Evolutionary conservation across 805 yeast species (phyloP).

Genomic region (Metschnikowia sp.): DNA sequence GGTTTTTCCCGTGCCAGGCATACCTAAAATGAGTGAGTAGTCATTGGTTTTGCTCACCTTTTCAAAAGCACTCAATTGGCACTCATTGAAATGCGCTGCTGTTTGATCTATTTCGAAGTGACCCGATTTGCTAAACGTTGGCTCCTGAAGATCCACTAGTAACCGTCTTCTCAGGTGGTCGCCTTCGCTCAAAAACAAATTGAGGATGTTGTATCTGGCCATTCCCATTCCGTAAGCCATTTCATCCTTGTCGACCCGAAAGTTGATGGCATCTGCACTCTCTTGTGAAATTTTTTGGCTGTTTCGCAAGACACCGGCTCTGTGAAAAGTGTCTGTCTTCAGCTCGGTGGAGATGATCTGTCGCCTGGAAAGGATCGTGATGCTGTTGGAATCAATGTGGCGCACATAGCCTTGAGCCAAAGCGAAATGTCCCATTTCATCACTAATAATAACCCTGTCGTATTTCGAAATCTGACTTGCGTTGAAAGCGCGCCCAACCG

Average conservation of each 20-base stretch:
- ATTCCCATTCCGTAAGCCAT: slow-evolving; percentile 69
- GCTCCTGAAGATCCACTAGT: slow-evolving; percentile 53
- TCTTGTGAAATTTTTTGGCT: slow-evolving; percentile 7
- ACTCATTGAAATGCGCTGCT: slow-evolving; percentile 51
- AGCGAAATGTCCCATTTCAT: slow-evolving; percentile 74
- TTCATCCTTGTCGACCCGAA: slow-evolving; percentile 79
- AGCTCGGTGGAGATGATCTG: slow-evolving; percentile 45
- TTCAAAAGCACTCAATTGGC: slow-evolving; percentile 68
- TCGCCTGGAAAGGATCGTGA: slow-evolving; percentile 53
- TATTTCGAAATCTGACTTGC: slow-evolving; percentile 49
- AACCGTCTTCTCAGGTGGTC: slow-evolving; percentile 44
- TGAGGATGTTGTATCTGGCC: slow-evolving; percentile 73
- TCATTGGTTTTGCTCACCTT: slow-evolving; percentile 64
- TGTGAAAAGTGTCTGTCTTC: slow-evolving; percentile 39
- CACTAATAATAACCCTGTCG: slow-evolving; percentile 74
- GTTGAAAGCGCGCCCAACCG: slow-evolving; percentile 1
- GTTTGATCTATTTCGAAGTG: slow-evolving; percentile 15
- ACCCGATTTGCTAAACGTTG: slow-evolving; percentile 36
- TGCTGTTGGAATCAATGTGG: slow-evolving; percentile 35
- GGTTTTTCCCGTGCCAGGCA: slow-evolving; percentile 98
- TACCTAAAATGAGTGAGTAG: slow-evolving; percentile 81
- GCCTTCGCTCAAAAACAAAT: slow-evolving; percentile 55
- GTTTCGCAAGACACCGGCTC: slow-evolving; percentile 16
- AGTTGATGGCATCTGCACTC: slow-evolving; percentile 22
- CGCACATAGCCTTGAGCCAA: slow-evolving; percentile 61